Conservation (phyloP, 1,284 basidiomycete species). For the Trametes pubescens region DNA sequence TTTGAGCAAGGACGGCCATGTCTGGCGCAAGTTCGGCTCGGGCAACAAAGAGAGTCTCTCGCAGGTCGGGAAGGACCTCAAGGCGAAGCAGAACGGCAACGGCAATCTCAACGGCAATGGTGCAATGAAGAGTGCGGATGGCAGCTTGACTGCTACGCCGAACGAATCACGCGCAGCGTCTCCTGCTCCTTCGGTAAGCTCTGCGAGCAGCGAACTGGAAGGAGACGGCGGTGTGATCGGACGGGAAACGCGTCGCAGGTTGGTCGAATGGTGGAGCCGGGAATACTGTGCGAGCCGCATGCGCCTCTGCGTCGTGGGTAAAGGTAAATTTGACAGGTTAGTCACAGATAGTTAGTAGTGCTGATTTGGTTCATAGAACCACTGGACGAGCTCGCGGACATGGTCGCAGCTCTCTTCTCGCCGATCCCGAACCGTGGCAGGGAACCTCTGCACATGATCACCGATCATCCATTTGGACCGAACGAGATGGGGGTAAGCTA, state of each 20-base stretch:
- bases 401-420: constrained; percentile 82
- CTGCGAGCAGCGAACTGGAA: constrained; percentile 63
- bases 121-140: constrained; percentile 36
- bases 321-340: constrained; percentile 58
- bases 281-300: constrained; percentile 97
- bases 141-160: constrained; percentile 53
- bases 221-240: constrained; percentile 81
- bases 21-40: constrained; percentile 95
- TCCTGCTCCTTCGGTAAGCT: constrained; percentile 65
- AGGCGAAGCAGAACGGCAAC: constrained; percentile 47
- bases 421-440: constrained; percentile 76
- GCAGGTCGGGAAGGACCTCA: constrained; percentile 66
- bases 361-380: constrained; percentile 63
- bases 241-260: constrained; percentile 87
- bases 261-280: constrained; percentile 95
- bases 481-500: constrained; percentile 78
- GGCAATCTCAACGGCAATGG: constrained; percentile 29
- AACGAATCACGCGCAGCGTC: constrained; percentile 65
- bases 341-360: neutral
- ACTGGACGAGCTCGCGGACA: constrained; percentile 77
- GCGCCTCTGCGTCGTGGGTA: constrained; percentile 91
- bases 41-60: constrained; percentile 90
- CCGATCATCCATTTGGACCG: constrained; percentile 80
- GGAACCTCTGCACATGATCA: constrained; percentile 72
- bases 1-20: constrained; percentile 82